These are phyloP conservation scores for Backusella psychrophila DNA, from an alignment of 192 early-diverging fungal species.

Conservation along the genomic window DNA sequence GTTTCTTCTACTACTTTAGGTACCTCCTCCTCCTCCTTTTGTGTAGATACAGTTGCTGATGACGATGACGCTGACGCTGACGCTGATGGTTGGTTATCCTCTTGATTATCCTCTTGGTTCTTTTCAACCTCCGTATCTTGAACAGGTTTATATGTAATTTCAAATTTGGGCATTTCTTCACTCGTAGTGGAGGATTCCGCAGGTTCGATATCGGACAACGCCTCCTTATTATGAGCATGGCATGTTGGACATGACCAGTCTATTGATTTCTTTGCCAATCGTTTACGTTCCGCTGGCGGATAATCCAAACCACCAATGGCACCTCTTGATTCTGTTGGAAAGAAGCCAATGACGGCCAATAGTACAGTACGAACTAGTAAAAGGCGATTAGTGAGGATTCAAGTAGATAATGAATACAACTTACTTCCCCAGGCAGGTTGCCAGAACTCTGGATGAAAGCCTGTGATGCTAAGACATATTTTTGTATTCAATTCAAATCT, in stretches of 20 bases:
- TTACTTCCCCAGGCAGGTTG: constrained; percentile 93
- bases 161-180: constrained; percentile 10
- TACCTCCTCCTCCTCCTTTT: background rate
- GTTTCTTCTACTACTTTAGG: background rate
- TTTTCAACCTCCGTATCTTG: background rate
- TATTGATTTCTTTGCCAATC: constrained; percentile 51
- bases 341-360: constrained; percentile 83
- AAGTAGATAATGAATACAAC: background rate
- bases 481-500: constrained; percentile 93
- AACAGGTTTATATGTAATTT: constrained; percentile 5
- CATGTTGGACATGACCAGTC: constrained; percentile 38
- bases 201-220: constrained; percentile 34
- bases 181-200: background rate
- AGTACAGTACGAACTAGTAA: constrained; percentile 79
- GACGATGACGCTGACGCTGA: background rate
- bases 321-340: constrained; percentile 82
- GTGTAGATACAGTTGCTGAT: background rate
- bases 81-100: background rate
- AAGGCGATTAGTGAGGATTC: background rate
- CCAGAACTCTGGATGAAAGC: constrained; percentile 95
- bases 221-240: constrained; percentile 28
- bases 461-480: constrained; percentile 93
- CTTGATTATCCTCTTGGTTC: background rate
- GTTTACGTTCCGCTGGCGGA: constrained; percentile 61
- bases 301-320: constrained; percentile 80